Base-by-base conservation (phyloP, 371 early-diverging fungal species). In the Zopfochytrium polystomum region DNA sequence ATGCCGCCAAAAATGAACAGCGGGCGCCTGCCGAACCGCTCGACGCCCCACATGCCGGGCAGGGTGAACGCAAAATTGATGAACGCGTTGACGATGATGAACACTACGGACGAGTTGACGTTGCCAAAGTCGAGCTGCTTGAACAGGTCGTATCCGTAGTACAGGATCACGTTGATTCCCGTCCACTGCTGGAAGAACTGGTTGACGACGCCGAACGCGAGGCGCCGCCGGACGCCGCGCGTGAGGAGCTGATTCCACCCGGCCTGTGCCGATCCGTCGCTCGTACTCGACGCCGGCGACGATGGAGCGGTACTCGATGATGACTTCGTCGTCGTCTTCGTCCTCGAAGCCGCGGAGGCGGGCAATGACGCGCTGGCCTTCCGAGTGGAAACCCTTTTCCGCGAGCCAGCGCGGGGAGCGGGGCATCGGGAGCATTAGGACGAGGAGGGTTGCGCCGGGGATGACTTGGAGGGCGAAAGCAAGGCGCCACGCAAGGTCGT, bases 171-270 rank as follows among this genome's bases (percentile, higher is more conserved):
- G n/a, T n/a, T n/a, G n/a, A n/a, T n/a, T n/a, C n/a, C n/a, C n/a
- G n/a, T n/a, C n/a, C n/a, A n/a, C n/a, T n/a, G n/a, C n/a, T n/a
- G n/a, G n/a, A n/a, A n/a, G n/a, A n/a, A n/a, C n/a, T n/a, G n/a
- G n/a, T n/a, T n/a, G n/a, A n/a, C n/a, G n/a, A n/a, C n/a, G n/a
- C n/a, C n/a, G n/a, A n/a, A n/a, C n/a, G n/a, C 55, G 42, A 80
- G 60, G 32, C 85, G 74, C 58, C 74, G 77, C 46, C 79, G 55
- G 60, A 80, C 78, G 7, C 83, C 85, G 51, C 66, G 64, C 2
- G 74, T 70, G 60, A 89, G 72, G 59, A 93, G 81, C 52, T 92
- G 91, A 2, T 35, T 11, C 79, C 90, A 91, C 29, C 77, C 77
- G 43, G 84, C n/a, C 84, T 9, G 76, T 73, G 7, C 85, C 86